Conservation (phyloP, 2,329 filamentous ascomycete genomes). For the Aspergillus sp. region DNA sequence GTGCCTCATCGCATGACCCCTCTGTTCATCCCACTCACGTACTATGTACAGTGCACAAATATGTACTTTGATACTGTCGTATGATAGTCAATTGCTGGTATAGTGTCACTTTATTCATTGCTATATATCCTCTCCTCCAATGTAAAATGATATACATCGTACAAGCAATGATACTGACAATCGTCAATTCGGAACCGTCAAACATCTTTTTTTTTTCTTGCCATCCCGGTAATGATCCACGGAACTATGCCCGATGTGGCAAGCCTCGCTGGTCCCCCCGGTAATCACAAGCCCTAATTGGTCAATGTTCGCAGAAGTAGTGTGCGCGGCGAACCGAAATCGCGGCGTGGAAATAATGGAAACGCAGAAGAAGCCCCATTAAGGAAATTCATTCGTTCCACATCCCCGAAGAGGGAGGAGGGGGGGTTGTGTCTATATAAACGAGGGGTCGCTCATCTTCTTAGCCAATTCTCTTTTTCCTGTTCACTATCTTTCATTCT, state of each 20-base stretch:
- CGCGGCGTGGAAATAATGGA: too few relatives aligned
- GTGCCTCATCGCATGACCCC: not conserved
- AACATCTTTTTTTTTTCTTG: not conserved
- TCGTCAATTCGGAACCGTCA: not conserved
- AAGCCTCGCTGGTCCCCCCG: not conserved
- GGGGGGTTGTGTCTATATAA: not conserved
- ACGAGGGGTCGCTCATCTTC: not conserved
- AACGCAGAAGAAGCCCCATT: too few relatives aligned
- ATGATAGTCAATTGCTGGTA: too few relatives aligned
- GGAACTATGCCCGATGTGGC: not conserved
- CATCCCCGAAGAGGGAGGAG: not conserved
- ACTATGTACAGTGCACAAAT: too few relatives aligned
- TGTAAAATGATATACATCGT: too few relatives aligned
- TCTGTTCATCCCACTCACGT: too few relatives aligned
- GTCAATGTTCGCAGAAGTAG: not conserved
- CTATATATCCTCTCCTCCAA: not conserved
- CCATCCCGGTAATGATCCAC: not conserved
- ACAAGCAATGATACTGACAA: not conserved
- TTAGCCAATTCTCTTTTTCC: not conserved
- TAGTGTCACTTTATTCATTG: not conserved
- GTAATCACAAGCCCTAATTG: not conserved
- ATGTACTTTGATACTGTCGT: too few relatives aligned
- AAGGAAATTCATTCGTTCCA: not conserved
- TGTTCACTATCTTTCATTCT: not conserved
- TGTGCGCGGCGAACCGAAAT: not conserved